Conservation (phyloP, 108 stramenopile species). For the Aureococcus anophagefferens region DNA sequence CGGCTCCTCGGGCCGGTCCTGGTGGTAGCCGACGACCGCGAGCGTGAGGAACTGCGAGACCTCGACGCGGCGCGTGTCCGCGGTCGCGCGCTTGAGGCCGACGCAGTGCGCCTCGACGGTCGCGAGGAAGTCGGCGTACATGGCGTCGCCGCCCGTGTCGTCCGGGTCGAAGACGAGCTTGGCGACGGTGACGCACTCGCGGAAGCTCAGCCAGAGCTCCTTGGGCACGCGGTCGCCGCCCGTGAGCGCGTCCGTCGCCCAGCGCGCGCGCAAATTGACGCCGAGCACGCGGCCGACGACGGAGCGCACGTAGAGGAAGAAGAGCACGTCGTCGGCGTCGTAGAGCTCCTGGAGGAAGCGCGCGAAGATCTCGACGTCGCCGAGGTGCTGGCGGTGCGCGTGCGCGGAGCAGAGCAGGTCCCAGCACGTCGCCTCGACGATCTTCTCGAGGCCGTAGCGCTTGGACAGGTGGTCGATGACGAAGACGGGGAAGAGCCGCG, state of each 20-base stretch:
- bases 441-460: slow-evolving; percentile 10
- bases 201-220: slow-evolving; percentile 2
- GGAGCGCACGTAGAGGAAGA: slow-evolving; percentile 39
- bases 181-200: slow-evolving; percentile 21
- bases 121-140: slow-evolving; percentile 20
- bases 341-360: slow-evolving; percentile 45
- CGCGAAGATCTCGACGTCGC: slow-evolving; percentile 32
- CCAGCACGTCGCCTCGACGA: slow-evolving; percentile 31
- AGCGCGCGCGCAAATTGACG: slow-evolving; percentile 2
- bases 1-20: neutral
- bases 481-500: slow-evolving; percentile 10
- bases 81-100: neutral
- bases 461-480: slow-evolving; percentile 11
- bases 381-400: slow-evolving; percentile 13
- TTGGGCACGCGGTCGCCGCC: neutral
- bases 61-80: slow-evolving; percentile 10
- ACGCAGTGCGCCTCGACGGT: slow-evolving; percentile 9
- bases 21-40: slow-evolving; percentile 21
- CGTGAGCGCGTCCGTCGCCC: slow-evolving; percentile 9
- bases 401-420: slow-evolving; percentile 34
- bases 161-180: slow-evolving; percentile 22
- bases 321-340: slow-evolving; percentile 38
- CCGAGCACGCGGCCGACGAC: slow-evolving; percentile 18
- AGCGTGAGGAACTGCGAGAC: slow-evolving; percentile 14
- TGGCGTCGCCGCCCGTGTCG: slow-evolving; percentile 2